Conservation (phyloP, 352 stramenopile species). For the Phytophthora pseudosyringae region DNA sequence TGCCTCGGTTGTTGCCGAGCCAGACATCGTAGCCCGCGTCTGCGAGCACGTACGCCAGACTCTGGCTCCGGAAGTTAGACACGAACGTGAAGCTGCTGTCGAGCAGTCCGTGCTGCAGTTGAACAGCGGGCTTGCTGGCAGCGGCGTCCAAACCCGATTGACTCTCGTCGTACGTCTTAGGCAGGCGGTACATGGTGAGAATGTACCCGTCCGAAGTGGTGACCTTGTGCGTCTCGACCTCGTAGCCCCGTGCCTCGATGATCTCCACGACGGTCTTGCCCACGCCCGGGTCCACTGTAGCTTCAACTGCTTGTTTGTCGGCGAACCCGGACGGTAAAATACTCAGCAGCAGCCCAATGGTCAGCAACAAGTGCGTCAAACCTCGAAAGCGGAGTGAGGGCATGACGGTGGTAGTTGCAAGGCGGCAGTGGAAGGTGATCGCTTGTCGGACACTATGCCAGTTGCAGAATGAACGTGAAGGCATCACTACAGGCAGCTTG, state of each 20-base stretch:
- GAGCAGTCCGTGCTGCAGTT: constrained; percentile 59
- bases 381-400: background rate
- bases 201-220: constrained; percentile 57
- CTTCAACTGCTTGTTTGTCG: constrained; percentile 23
- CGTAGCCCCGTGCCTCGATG: constrained; percentile 43
- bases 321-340: constrained; percentile 10
- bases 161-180: constrained; percentile 50
- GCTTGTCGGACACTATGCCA: constrained; percentile 8
- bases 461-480: constrained; percentile 18
- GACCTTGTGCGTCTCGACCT: constrained; percentile 52
- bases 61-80: constrained; percentile 55
- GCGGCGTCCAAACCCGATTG: constrained; percentile 16
- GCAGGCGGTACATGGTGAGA: constrained; percentile 61
- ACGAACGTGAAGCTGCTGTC: constrained; percentile 62
- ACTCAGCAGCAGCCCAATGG: constrained; percentile 17
- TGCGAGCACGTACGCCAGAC: constrained; percentile 52
- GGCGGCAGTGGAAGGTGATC: background rate
- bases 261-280: constrained; percentile 37
- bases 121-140: constrained; percentile 46
- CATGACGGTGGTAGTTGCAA: constrained; percentile 1
- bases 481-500: background rate
- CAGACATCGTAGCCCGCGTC: constrained; percentile 65
- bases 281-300: constrained; percentile 35
- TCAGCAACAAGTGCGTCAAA: constrained; percentile 1
- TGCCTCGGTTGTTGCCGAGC: constrained; percentile 66